Evolutionary conservation across 441 rosid species (phyloP), one percentile per base, ranked within the genome.

Genomic region (Gossypium davidsonii): DNA sequence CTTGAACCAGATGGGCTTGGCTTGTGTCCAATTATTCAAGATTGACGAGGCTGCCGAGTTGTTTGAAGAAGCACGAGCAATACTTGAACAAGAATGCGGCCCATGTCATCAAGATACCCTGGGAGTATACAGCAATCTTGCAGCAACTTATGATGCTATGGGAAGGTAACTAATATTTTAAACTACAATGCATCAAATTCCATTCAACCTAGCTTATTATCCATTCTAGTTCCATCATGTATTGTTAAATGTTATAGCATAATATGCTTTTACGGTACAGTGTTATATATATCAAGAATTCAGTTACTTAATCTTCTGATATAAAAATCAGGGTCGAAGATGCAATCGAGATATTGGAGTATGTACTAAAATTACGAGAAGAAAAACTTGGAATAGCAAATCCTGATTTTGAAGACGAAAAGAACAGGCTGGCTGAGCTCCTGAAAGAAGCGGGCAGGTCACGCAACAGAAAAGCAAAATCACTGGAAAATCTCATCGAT

Each of bases 141-240:
- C 99, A 1, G 99, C 98, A 72, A 94, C 99, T 39, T 94, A 94
- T 64, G 99, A 94, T 79, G 99, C 99, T n/a, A 91, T 92, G 94
- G 98, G 99, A 72, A 91, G 98, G 99, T 92, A 92, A 71, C 69
- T 53, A 67, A 52, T 68, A 28, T 17, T 57, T 74, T 18, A 28
- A 53, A 61, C 74, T 72, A 51, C 20, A 57, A n/a, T 10, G 10
- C 42, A 2, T 46, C 17, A 8, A 49, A 34, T 25, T 58, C 23
- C 67, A 14, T 67, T 77, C 28, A n/a, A 59, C 68, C n/a, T 62
- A 70, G 42, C 56, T 42, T 60, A 31, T 66, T 20, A 17, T 26
- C 42, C 18, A 15, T 52, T 52, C 52, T 52, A 37, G 48, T 39
- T 66, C 23, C 11, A 7, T 55, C 61, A 2, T n/a, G 67, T 23